phyloP scores from a whole-genome alignment of 192 early-diverging fungal genomes.

The Rhizophagus sp. region DNA sequence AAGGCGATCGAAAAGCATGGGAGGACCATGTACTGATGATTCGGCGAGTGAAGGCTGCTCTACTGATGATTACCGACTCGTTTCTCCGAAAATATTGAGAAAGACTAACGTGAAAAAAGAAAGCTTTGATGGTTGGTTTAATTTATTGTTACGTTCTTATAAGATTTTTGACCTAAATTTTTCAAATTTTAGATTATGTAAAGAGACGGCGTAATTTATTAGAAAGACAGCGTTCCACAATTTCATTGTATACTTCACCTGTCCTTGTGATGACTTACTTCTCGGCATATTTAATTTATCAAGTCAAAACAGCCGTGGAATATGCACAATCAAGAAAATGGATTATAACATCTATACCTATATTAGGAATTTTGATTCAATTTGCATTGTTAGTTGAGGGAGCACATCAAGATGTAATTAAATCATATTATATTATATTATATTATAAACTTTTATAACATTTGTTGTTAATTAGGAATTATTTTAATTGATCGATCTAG shows the following conservation, averaged over 20 bases:
- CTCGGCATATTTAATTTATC: constrained; percentile 43
- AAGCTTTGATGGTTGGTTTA: constrained; percentile 32
- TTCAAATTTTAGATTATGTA: constrained; percentile 42
- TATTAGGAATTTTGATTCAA: constrained; percentile 36
- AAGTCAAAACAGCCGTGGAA: constrained; percentile 39
- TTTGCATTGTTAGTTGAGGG: constrained; percentile 56
- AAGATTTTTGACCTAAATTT: not conserved
- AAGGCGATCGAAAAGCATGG: constrained; percentile 21
- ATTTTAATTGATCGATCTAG: not conserved
- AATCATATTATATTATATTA: too few species aligned
- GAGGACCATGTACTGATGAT: constrained; percentile 14
- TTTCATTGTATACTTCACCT: constrained; percentile 52
- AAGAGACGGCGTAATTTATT: constrained; percentile 39
- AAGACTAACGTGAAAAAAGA: constrained; percentile 27
- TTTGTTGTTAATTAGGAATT: constrained; percentile 6
- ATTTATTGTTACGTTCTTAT: not conserved
- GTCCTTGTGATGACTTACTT: constrained; percentile 50
- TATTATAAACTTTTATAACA: too few species aligned
- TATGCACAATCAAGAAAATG: constrained; percentile 45
- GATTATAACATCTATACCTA: constrained; percentile 36
- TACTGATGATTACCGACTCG: constrained; percentile 18
- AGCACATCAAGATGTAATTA: constrained; percentile 57
- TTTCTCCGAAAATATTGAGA: constrained; percentile 24
- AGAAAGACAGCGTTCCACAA: constrained; percentile 42
- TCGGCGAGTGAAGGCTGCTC: constrained; percentile 24